Base-by-base conservation (phyloP, 768 basidiomycete genomes). In the Pleurotus giganteus region DNA sequence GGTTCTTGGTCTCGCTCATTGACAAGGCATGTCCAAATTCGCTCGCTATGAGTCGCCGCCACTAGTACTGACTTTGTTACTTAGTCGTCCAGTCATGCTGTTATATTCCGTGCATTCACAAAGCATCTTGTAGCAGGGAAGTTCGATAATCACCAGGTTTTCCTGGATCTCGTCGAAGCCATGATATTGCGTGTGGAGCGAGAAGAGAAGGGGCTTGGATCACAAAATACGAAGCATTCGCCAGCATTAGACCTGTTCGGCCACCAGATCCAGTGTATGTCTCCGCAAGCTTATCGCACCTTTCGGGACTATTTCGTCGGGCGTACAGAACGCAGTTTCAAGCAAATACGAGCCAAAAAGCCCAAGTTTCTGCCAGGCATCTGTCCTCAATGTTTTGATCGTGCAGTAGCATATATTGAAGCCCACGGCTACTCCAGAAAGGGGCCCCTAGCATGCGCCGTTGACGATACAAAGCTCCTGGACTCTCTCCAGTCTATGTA, bases 391-490 rank as follows among this genome's bases (percentile, higher is more conserved):
- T 65, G 57, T 2, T 70, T 68, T 49, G 47, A 58, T 8, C 56
- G 57, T 0, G 69, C 52, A 0, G 13, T 12, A 1, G 44, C 64
- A 4, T 59, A 68, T 27, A 55, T 70, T 4, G 19, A 19, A 0
- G 54, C 52, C 13, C 17, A 67, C 4, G 31, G 47, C 11, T 67
- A 64, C 24, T 27, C 47, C 1, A 23, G 5, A 17, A 28, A 34
- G 12, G 72, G 67, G 0, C 74, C 67, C 0, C 47, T 71, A 7
- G 65, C 53, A 4, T 54, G 74, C 0, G 61, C 60, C 36, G 71
- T 66, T 28, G 73, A 77, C 45, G 73, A 76, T 53, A 74, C 73
- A 2, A 72, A 75, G 54, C 61, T 75, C 0, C 55, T 61, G 13
- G 36, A 64, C 0, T 41, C 61, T 0, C 57, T 69, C 2, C 56